Conservation (phyloP, 768 basidiomycete genomes). For the Suillus placidus region DNA sequence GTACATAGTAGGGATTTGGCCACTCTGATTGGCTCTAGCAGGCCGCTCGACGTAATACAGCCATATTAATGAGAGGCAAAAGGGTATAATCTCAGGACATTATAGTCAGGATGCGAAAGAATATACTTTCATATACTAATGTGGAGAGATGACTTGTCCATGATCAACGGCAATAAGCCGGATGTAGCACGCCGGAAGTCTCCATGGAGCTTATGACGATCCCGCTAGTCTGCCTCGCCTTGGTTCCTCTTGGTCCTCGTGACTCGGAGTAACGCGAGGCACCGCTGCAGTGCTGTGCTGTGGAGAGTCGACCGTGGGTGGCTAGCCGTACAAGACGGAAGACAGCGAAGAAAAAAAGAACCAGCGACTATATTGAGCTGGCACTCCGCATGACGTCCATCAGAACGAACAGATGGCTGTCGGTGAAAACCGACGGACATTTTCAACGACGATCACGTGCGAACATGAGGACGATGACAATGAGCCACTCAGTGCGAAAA, state of each 20-base stretch:
- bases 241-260: neutral
- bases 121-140: neutral
- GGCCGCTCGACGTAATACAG: neutral
- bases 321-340: neutral
- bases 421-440: neutral
- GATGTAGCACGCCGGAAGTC: neutral
- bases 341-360: neutral
- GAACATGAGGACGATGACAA: constrained; percentile 3
- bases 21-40: neutral
- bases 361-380: neutral
- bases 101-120: neutral
- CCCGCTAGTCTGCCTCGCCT: neutral
- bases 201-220: neutral
- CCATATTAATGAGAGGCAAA: neutral
- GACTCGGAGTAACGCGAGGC: neutral
- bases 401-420: neutral
- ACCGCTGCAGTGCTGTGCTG: neutral
- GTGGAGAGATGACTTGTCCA: neutral
- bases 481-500: neutral
- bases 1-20: no score
- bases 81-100: neutral
- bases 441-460: neutral
- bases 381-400: neutral
- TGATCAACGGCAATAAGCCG: neutral
- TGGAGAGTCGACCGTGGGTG: neutral